phyloP scores from a whole-genome alignment of 2,329 filamentous ascomycete species.

The Calonectria hongkongensis region DNA sequence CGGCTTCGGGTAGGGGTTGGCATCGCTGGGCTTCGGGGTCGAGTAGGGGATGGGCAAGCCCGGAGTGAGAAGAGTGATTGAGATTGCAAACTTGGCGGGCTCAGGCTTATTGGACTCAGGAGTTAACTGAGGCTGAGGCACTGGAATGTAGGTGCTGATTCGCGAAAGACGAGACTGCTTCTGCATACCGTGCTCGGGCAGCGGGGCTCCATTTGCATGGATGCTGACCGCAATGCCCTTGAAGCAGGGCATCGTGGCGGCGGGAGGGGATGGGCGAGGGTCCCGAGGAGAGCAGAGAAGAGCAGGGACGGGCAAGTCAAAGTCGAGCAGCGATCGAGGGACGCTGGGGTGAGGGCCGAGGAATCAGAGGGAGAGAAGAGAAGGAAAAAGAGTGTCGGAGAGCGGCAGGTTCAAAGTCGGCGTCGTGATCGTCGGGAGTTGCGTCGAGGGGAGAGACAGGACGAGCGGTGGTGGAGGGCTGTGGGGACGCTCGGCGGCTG shows the following conservation, averaged over 20 bases:
- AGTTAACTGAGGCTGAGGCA: constrained; percentile 87
- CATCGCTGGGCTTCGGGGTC: constrained; percentile 84
- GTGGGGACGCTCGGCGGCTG: constrained; percentile 49
- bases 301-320: constrained; percentile 34
- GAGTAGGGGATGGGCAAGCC: constrained; percentile 94
- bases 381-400: constrained; percentile 24
- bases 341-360: constrained; percentile 38
- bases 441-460: constrained; percentile 50
- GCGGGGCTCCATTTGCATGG: constrained; percentile 86
- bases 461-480: constrained; percentile 53
- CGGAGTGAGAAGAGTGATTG: constrained; percentile 94
- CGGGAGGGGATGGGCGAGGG: constrained; percentile 41
- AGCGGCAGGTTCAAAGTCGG: constrained; percentile 21
- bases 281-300: constrained; percentile 25
- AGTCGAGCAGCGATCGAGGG: constrained; percentile 25
- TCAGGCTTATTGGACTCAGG: constrained; percentile 83
- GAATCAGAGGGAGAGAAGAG: constrained; percentile 5
- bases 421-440: constrained; percentile 49
- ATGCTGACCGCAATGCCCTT: constrained; percentile 99
- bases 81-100: constrained; percentile 97
- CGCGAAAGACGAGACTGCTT: constrained; percentile 92
- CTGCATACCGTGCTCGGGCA: constrained; percentile 95
- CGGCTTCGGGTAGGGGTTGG: constrained; percentile 87
- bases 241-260: constrained; percentile 89
- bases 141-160: constrained; percentile 97